These are phyloP conservation scores for Beauveria rudraprayagi DNA, from an alignment of 2,329 filamentous ascomycete species.

Conservation along the genomic window DNA sequence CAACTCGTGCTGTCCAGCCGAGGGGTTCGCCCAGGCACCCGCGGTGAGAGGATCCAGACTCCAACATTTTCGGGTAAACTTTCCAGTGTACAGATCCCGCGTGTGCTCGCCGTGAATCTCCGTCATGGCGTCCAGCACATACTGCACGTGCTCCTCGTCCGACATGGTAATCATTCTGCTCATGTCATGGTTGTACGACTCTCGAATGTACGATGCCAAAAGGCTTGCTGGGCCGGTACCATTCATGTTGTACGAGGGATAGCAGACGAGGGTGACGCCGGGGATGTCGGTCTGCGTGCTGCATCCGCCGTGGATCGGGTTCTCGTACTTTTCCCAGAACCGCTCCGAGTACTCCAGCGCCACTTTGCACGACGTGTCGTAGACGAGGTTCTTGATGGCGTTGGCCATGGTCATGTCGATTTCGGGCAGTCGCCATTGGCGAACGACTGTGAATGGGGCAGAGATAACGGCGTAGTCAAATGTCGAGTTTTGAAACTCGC, in stretches of 20 bases:
- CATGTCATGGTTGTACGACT: slow-evolving; percentile 24
- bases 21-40: slow-evolving; percentile 54
- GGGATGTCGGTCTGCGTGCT: slow-evolving; percentile 48
- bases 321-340: slow-evolving; percentile 45
- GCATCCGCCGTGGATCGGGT: slow-evolving; percentile 57
- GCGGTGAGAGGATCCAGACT: slow-evolving; percentile 50
- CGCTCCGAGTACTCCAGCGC: slow-evolving; percentile 61
- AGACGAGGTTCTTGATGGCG: slow-evolving; percentile 39
- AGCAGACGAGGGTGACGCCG: slow-evolving; percentile 55
- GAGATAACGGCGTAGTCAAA: slow-evolving; percentile 63
- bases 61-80: slow-evolving; percentile 60
- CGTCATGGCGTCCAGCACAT: slow-evolving; percentile 57
- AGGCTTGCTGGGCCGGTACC: slow-evolving; percentile 53
- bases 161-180: slow-evolving; percentile 36
- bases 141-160: slow-evolving; percentile 54
- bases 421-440: slow-evolving; percentile 50
- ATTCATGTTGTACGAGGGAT: slow-evolving; percentile 60
- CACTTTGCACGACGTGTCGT: slow-evolving; percentile 45
- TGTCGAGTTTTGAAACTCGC: slow-evolving; percentile 35
- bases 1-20: slow-evolving; percentile 57
- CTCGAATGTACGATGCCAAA: slow-evolving; percentile 50
- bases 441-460: slow-evolving; percentile 55
- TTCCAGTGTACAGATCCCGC: slow-evolving; percentile 54
- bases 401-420: slow-evolving; percentile 34
- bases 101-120: slow-evolving; percentile 58